Evolutionary conservation across 139 green algal genomes (phyloP).

Genomic region (Tetratostichococcus sp.): DNA sequence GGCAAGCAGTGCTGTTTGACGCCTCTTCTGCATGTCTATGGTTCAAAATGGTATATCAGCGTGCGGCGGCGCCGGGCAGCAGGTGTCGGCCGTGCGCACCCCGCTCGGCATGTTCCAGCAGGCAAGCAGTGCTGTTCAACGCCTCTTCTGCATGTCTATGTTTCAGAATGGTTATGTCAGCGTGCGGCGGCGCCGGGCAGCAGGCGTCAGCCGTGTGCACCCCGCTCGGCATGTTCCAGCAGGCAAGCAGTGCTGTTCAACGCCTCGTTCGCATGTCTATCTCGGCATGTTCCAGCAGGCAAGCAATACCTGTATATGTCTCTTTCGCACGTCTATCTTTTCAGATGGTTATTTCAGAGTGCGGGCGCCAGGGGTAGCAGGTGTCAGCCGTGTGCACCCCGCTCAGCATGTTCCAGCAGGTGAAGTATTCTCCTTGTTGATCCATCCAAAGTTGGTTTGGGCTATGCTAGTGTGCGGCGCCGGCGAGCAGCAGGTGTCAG

Average conservation of each 20-base stretch:
- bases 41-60: too few species aligned
- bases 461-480: too few species aligned
- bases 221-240: slow-evolving; percentile 91
- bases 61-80: slow-evolving; percentile 60
- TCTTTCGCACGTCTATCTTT: background rate
- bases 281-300: slow-evolving; percentile 92
- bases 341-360: slow-evolving; percentile 48
- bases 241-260: slow-evolving; percentile 38
- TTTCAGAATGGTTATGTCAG: slow-evolving; percentile 1
- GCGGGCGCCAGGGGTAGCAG: slow-evolving; percentile 86
- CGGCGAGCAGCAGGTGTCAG: slow-evolving; percentile 82
- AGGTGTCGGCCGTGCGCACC: slow-evolving; percentile 83
- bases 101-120: slow-evolving; percentile 94
- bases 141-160: background rate
- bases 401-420: slow-evolving; percentile 91
- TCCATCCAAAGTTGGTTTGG: too few species aligned
- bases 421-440: too few species aligned
- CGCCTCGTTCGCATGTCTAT: background rate
- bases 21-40: background rate
- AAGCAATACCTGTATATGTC: too few species aligned
- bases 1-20: slow-evolving; percentile 15
- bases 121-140: slow-evolving; percentile 15
- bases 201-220: slow-evolving; percentile 84
- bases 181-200: slow-evolving; percentile 89
- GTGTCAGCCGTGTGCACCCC: slow-evolving; percentile 85